A percentile compares a stretch with the other conserved stretches of the same genome.
phyloP scores from a whole-genome alignment of 257 asterid species.

The Coffea eugenioides region DNA sequence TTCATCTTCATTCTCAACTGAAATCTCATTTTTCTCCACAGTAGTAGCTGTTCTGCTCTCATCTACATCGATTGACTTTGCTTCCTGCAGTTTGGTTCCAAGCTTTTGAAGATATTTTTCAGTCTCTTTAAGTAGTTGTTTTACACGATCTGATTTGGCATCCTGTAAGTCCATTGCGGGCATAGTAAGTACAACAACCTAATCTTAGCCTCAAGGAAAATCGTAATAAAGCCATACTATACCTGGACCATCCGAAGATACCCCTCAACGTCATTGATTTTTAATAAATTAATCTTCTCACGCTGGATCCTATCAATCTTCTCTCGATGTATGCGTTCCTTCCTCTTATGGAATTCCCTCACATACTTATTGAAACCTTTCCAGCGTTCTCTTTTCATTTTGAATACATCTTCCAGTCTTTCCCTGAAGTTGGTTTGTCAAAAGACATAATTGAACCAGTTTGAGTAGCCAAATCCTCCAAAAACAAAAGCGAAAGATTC shows the following conservation, averaged over 20 bases:
- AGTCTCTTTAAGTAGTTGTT: conserved; percentile 88
- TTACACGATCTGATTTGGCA: conserved; percentile 96
- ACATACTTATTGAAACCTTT: conserved; percentile 80
- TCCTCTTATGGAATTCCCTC: conserved; percentile 95
- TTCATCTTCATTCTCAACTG: conserved; percentile 74
- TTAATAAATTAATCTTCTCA: conserved; percentile 90
- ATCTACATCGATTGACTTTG: conserved; percentile 70
- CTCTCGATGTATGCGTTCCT: conserved; percentile 95
- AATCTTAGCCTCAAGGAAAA: conserved; percentile 9
- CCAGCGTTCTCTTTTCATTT: conserved; percentile 94
- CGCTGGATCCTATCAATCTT: conserved; percentile 99
- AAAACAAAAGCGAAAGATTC: neutral
- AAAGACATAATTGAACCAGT: conserved; percentile 9
- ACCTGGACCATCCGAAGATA: conserved; percentile 99
- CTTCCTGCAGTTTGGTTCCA: conserved; percentile 86
- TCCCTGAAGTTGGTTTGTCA: conserved; percentile 55
- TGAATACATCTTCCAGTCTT: conserved; percentile 86
- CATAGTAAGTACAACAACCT: conserved; percentile 17
- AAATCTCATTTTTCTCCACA: conserved; percentile 63
- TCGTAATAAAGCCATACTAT: conserved; percentile 19
- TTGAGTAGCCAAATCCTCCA: neutral
- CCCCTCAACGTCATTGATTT: conserved; percentile 98
- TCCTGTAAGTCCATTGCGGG: conserved; percentile 54
- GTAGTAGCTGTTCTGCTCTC: conserved; percentile 44
- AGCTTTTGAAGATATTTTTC: conserved; percentile 94